Percentiles rank a stretch among this genome's conserved stretches.
These are phyloP conservation scores for Rhizoclosmatium globosum DNA, from an alignment of 192 early-diverging fungal species.

Conservation along the genomic window DNA sequence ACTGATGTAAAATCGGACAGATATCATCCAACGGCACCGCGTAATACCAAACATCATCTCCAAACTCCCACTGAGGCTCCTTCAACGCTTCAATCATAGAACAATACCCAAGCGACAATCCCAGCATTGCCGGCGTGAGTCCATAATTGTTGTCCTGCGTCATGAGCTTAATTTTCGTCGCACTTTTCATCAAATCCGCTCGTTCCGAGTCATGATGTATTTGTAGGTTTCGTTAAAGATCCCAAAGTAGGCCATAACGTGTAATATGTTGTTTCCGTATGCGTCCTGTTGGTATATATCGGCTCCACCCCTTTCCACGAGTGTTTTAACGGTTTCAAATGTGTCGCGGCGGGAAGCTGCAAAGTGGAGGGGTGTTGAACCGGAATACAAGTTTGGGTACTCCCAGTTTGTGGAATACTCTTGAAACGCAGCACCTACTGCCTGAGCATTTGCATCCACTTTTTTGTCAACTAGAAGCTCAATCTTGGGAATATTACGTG, in stretches of 20 bases:
- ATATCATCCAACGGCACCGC: constrained; percentile 26
- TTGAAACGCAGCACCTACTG: neutral
- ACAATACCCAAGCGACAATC: neutral
- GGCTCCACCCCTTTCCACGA: constrained; percentile 15
- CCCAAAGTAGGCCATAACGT: constrained; percentile 30
- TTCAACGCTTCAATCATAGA: constrained; percentile 15
- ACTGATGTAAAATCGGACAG: neutral
- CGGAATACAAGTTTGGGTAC: constrained; percentile 29
- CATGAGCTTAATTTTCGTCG: neutral
- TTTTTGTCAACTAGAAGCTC: neutral
- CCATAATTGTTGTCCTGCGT: constrained; percentile 9
- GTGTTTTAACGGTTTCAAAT: constrained; percentile 9
- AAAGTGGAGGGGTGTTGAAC: constrained; percentile 25
- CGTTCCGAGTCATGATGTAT: neutral
- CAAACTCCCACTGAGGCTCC: constrained; percentile 31
- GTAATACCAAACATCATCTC: constrained; percentile 14
- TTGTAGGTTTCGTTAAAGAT: constrained; percentile 14
- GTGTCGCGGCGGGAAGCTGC: neutral
- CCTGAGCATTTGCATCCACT: constrained; percentile 1
- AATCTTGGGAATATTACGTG: neutral
- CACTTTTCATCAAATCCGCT: constrained; percentile 5
- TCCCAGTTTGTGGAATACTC: neutral
- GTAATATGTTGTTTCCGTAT: constrained; percentile 29
- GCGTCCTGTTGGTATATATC: constrained; percentile 12
- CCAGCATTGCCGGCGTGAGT: constrained; percentile 13